Percentiles rank a stretch among this genome's conserved stretches.
Evolutionary conservation across 2,329 filamentous ascomycete species (phyloP).

Genomic region (Dichotomopilus funicola): DNA sequence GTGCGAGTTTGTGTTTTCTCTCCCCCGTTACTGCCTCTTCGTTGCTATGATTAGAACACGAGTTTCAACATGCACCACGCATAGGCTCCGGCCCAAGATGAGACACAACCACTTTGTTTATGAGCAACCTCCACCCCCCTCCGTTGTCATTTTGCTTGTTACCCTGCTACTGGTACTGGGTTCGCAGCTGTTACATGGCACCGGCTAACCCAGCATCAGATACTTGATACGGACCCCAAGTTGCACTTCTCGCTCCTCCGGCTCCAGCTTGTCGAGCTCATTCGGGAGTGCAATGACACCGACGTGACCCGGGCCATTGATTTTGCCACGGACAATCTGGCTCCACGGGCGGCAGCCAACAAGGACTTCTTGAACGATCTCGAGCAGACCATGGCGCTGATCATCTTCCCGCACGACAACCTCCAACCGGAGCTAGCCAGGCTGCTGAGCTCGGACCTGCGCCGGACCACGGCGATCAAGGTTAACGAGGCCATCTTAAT

Average conservation of each 20-base stretch:
- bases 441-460: slow-evolving; percentile 71
- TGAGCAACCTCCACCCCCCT: slow-evolving; percentile 48
- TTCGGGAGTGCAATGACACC: slow-evolving; percentile 65
- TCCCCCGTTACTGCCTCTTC: slow-evolving; percentile 9
- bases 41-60: slow-evolving; percentile 81
- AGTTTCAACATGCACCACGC: slow-evolving; percentile 99
- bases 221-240: slow-evolving; percentile 74
- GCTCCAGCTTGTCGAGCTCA: slow-evolving; percentile 89
- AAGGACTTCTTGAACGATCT: slow-evolving; percentile 77
- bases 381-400: slow-evolving; percentile 85
- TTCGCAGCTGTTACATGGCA: slow-evolving; percentile 9
- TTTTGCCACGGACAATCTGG: slow-evolving; percentile 83
- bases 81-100: slow-evolving; percentile 88
- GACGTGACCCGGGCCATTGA: slow-evolving; percentile 75
- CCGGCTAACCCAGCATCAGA: slow-evolving; percentile 48
- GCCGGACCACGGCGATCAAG: slow-evolving; percentile 73
- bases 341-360: slow-evolving; percentile 77
- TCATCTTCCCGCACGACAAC: slow-evolving; percentile 80
- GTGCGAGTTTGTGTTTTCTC: slow-evolving; percentile 36
- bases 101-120: slow-evolving; percentile 67
- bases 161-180: neutral
- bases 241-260: slow-evolving; percentile 87
- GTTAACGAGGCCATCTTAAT: slow-evolving; percentile 86
- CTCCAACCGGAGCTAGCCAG: slow-evolving; percentile 69
- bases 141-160: slow-evolving; percentile 28